Percentiles rank a stretch among this genome's conserved stretches.
Conservation (phyloP, 129 eudicot genomes). For the Flaveria bidentis region DNA sequence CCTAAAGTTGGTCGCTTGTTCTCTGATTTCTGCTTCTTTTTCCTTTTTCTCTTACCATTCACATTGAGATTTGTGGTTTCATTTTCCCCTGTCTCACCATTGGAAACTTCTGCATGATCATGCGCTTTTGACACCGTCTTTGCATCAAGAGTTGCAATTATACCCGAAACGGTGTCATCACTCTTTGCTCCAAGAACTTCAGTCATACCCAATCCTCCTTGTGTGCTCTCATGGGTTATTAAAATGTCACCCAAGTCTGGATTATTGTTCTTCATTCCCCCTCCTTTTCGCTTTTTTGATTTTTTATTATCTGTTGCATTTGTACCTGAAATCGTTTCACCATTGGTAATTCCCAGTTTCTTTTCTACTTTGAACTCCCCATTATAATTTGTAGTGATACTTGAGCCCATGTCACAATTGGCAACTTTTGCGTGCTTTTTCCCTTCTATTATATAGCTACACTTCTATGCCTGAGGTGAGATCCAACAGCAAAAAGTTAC, state of each 20-base stretch:
- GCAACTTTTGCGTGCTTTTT: background rate
- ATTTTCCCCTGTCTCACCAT: background rate
- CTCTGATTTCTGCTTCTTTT: conserved; percentile 10
- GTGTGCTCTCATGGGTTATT: background rate
- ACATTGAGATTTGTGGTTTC: conserved; percentile 15
- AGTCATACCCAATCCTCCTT: background rate
- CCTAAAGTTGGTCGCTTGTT: background rate
- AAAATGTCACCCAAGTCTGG: too few species aligned
- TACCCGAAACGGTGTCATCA: conserved; percentile 8
- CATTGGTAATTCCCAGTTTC: background rate
- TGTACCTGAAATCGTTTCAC: background rate
- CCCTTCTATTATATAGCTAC: conserved; percentile 2
- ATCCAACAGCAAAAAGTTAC: conserved; percentile 14
- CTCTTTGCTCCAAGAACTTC: background rate
- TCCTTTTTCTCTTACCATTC: conserved; percentile 4
- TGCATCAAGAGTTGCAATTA: conserved; percentile 1
- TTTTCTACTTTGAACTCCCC: too few species aligned
- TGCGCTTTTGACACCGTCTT: background rate
- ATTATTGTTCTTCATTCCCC: too few species aligned
- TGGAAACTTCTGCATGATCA: background rate
- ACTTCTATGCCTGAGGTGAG: conserved; percentile 12
- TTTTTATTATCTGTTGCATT: background rate
- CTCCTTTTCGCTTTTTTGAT: too few species aligned
- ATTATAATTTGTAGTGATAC: too few species aligned
- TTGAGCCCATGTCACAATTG: too few species aligned